phyloP scores from a whole-genome alignment of 169 alveolate genomes.

The Blepharisma undulans region DNA sequence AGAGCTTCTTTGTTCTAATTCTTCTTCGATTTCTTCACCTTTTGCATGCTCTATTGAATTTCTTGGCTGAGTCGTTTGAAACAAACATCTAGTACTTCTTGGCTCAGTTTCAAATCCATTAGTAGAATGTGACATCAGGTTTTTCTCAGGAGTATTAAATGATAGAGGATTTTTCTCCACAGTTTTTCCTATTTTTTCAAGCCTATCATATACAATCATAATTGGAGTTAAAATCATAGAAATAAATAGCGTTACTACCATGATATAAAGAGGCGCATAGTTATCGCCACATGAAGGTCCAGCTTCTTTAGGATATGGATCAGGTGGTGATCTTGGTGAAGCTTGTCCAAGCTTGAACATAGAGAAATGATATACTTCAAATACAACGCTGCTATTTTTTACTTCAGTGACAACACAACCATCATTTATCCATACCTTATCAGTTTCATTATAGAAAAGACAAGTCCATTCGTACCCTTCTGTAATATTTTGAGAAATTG shows the following conservation, averaged over 20 bases:
- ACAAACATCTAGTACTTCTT: not conserved
- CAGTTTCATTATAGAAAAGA: not conserved
- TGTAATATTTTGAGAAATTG: not conserved
- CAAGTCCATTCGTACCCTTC: not conserved
- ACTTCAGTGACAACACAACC: not conserved
- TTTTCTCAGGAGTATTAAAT: not conserved
- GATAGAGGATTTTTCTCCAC: not conserved
- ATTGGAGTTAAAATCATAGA: not conserved
- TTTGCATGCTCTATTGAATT: not conserved
- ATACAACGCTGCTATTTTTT: not conserved
- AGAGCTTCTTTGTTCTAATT: not conserved
- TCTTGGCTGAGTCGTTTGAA: not conserved
- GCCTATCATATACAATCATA: not conserved
- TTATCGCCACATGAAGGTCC: not conserved
- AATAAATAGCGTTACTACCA: not conserved
- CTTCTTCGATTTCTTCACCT: not conserved
- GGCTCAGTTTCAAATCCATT: not conserved
- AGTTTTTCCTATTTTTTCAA: not conserved
- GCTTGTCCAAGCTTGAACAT: not conserved
- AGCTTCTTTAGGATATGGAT: not conserved
- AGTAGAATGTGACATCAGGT: not conserved
- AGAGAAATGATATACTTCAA: not conserved
- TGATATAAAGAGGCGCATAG: not conserved
- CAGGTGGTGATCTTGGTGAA: not conserved
- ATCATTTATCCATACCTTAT: not conserved